Evolutionary conservation across 2,329 filamentous ascomycete species (phyloP).

Genomic region (Fusarium succisae): DNA sequence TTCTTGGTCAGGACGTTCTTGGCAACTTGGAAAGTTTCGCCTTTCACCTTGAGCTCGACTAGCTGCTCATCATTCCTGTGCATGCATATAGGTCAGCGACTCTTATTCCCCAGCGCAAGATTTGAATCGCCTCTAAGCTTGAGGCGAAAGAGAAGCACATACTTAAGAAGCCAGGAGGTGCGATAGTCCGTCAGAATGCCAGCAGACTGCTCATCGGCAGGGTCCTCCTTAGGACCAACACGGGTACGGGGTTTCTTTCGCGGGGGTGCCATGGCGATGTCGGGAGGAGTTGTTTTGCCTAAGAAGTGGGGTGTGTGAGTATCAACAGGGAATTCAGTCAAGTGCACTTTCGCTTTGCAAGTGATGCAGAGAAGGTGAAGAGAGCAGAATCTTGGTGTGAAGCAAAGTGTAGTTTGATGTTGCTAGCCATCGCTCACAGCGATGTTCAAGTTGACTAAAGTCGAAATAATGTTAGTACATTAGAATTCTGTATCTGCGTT

Average conservation of each 20-base stretch:
- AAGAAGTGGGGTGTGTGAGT: neutral
- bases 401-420: neutral
- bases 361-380: neutral
- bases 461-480: neutral
- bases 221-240: conserved; percentile 21
- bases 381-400: neutral
- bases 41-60: conserved; percentile 43
- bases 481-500: neutral
- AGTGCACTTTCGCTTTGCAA: neutral
- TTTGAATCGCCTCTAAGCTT: neutral
- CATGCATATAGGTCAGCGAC: conserved; percentile 4
- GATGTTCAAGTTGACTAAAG: neutral
- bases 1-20: conserved; percentile 44
- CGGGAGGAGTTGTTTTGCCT: neutral
- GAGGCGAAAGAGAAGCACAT: conserved; percentile 19
- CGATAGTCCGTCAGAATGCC: conserved; percentile 45
- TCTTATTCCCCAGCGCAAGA: neutral
- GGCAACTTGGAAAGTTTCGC: conserved; percentile 45
- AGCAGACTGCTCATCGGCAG: conserved; percentile 33
- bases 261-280: conserved; percentile 22
- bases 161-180: conserved; percentile 49
- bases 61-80: conserved; percentile 44
- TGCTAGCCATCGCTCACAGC: neutral
- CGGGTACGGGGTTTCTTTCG: conserved; percentile 33
- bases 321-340: neutral